These are phyloP conservation scores for Chenopodium suecicum DNA, from an alignment of 148 eudicot species.

Conservation along the genomic window DNA sequence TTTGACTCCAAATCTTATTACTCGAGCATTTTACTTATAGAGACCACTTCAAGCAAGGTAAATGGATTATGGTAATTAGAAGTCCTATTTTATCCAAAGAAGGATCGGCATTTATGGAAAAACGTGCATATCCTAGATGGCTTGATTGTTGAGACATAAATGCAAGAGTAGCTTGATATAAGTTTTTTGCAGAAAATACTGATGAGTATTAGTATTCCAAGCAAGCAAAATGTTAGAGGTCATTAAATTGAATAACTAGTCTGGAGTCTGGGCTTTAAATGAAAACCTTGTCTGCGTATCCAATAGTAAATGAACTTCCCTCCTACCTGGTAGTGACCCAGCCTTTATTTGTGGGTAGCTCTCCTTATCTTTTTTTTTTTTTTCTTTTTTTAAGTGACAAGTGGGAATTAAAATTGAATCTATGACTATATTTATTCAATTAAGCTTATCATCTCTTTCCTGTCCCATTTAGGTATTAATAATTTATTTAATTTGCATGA, in stretches of 20 bases:
- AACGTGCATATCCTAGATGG: not conserved
- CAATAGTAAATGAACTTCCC: slow-evolving; percentile 36
- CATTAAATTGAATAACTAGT: slow-evolving; percentile 28
- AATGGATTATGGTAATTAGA: not conserved
- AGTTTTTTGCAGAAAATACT: not conserved
- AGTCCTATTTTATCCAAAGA: not conserved
- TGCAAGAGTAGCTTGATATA: slow-evolving; percentile 14
- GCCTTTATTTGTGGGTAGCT: slow-evolving; percentile 11
- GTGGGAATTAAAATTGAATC: not conserved
- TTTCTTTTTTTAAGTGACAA: not conserved
- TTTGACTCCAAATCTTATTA: not conserved
- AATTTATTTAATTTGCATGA: slow-evolving; percentile 13
- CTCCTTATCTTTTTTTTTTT: not conserved
- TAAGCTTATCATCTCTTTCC: slow-evolving; percentile 18
- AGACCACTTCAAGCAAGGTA: not conserved
- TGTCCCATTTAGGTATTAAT: slow-evolving; percentile 12
- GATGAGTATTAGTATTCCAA: not conserved
- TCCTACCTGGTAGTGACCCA: slow-evolving; percentile 24
- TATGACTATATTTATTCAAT: slow-evolving; percentile 11
- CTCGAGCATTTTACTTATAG: not conserved
- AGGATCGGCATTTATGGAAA: slow-evolving; percentile 6
- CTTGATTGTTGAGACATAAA: slow-evolving; percentile 6
- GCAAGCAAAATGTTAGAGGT: slow-evolving; percentile 11
- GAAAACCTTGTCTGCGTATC: slow-evolving; percentile 22
- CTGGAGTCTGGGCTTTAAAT: slow-evolving; percentile 20